Evolutionary conservation across 441 rosid species (phyloP).

Genomic region (Syzygium malaccense): DNA sequence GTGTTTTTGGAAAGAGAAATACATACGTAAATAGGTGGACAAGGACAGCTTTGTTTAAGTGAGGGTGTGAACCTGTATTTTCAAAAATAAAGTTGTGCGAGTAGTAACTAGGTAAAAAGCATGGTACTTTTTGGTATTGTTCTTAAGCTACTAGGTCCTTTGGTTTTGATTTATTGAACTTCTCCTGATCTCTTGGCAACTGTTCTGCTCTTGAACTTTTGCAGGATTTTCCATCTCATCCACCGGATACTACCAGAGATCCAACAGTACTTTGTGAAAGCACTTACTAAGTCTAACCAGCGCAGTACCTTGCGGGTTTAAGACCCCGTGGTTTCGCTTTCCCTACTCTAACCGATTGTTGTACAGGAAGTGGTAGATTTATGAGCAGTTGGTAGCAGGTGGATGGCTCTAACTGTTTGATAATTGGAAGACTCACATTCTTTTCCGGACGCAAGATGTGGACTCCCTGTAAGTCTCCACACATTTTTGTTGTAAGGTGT

Average conservation of each 20-base stretch:
- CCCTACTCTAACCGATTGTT: slow-evolving; percentile 38
- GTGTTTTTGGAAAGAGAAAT: not conserved
- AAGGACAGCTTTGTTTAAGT: not conserved
- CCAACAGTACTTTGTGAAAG: slow-evolving; percentile 67
- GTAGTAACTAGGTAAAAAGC: not conserved
- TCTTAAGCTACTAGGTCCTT: not conserved
- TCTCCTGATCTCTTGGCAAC: not conserved
- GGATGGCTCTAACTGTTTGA: slow-evolving; percentile 18
- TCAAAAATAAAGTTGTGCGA: not conserved
- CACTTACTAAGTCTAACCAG: slow-evolving; percentile 60
- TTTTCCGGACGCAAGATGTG: slow-evolving; percentile 14
- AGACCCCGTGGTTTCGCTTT: slow-evolving; percentile 10
- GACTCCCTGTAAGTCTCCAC: slow-evolving; percentile 1
- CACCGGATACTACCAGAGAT: slow-evolving; percentile 81
- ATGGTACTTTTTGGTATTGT: not conserved
- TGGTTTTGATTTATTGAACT: not conserved
- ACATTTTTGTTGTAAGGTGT: not conserved
- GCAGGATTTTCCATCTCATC: slow-evolving; percentile 83
- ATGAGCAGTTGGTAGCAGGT: slow-evolving; percentile 17
- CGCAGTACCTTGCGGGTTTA: slow-evolving; percentile 46
- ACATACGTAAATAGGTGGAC: not conserved
- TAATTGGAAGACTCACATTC: slow-evolving; percentile 16
- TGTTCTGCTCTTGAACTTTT: slow-evolving; percentile 6
- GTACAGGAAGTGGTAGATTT: slow-evolving; percentile 43
- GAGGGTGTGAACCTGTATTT: not conserved